phyloP scores from a whole-genome alignment of 768 basidiomycete species.

The Pulveroboletus ravenelii region DNA sequence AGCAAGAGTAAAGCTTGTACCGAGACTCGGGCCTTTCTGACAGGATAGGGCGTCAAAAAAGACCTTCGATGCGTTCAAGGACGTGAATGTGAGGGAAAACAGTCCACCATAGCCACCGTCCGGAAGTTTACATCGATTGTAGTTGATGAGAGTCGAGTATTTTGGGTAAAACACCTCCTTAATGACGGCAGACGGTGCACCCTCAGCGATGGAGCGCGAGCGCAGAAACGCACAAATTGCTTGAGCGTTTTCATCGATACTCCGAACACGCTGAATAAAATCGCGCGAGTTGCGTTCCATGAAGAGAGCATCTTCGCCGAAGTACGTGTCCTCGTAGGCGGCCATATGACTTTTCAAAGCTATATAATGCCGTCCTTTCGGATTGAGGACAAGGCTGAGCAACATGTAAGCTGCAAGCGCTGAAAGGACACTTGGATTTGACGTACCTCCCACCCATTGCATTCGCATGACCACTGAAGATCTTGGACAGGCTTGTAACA shows the following conservation, averaged over 20 bases:
- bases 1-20: constrained; percentile 94
- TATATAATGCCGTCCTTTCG: constrained; percentile 62
- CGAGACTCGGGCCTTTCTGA: constrained; percentile 86
- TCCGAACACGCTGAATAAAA: constrained; percentile 67
- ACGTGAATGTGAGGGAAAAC: constrained; percentile 83
- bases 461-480: constrained; percentile 92
- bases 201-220: constrained; percentile 47
- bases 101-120: constrained; percentile 73
- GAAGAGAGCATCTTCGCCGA: constrained; percentile 87
- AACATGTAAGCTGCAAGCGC: neutral
- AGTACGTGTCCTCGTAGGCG: constrained; percentile 82
- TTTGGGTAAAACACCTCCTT: constrained; percentile 90
- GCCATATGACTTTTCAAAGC: constrained; percentile 57
- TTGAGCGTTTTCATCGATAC: constrained; percentile 80
- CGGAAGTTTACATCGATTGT: constrained; percentile 60
- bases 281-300: constrained; percentile 98
- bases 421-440: neutral
- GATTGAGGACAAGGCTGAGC: constrained; percentile 81
- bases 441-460: constrained; percentile 96
- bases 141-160: constrained; percentile 67
- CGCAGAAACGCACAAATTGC: constrained; percentile 76
- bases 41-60: constrained; percentile 84
- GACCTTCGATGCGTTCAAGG: constrained; percentile 57
- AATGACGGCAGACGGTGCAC: constrained; percentile 43
- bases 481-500: constrained; percentile 87